phyloP scores from a whole-genome alignment of 192 early-diverging fungal genomes.

The Umbelopsis vinacea region DNA sequence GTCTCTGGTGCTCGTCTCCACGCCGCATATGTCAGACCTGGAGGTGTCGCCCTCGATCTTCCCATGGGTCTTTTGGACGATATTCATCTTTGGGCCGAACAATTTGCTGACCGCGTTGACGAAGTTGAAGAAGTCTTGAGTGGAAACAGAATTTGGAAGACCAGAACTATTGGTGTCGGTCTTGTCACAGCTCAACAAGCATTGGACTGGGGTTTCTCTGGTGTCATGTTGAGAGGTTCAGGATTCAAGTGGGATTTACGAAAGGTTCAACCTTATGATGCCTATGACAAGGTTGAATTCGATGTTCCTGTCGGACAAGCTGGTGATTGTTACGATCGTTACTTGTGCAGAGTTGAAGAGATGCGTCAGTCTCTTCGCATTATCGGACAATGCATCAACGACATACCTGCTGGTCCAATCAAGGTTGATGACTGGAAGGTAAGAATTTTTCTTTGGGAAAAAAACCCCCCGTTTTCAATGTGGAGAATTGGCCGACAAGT shows the following conservation, averaged over 20 bases:
- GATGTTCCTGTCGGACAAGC: conserved; percentile 94
- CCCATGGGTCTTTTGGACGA: conserved; percentile 94
- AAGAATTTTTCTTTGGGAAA: neutral
- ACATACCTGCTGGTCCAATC: conserved; percentile 93
- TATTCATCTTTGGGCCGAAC: conserved; percentile 92
- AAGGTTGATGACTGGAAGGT: conserved; percentile 97
- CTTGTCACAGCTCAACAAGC: conserved; percentile 88
- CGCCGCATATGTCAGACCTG: conserved; percentile 95
- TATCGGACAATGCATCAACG: conserved; percentile 93
- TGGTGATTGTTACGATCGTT: conserved; percentile 97
- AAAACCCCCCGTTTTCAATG: neutral
- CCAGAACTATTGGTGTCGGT: conserved; percentile 86
- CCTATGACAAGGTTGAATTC: conserved; percentile 94
- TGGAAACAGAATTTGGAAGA: conserved; percentile 94
- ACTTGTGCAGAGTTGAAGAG: conserved; percentile 96
- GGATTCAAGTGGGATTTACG: conserved; percentile 95
- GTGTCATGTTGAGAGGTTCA: conserved; percentile 93
- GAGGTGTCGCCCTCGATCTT: conserved; percentile 92
- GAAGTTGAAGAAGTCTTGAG: conserved; percentile 95
- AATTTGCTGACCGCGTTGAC: conserved; percentile 88
- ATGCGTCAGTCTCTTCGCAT: conserved; percentile 98
- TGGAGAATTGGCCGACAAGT: neutral
- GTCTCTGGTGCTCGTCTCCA: conserved; percentile 98
- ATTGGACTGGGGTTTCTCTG: conserved; percentile 90
- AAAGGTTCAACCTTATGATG: conserved; percentile 94